These are phyloP conservation scores for Crotalaria pallida DNA, from an alignment of 306 rosid genomes.

Conservation along the genomic window DNA sequence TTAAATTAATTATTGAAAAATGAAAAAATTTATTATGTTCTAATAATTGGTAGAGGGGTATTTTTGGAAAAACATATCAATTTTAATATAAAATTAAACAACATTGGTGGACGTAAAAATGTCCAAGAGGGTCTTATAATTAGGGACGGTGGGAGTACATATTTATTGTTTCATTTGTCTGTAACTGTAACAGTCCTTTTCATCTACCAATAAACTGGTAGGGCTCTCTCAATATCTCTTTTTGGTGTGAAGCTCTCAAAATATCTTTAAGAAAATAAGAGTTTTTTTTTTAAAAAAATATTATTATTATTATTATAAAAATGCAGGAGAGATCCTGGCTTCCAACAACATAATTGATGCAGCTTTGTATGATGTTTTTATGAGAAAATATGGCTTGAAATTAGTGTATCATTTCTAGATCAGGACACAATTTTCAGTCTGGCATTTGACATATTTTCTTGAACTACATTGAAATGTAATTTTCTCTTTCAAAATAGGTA, in stretches of 20 bases:
- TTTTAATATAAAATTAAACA: too few relatives aligned
- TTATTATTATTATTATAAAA: neutral
- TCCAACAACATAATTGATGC: neutral
- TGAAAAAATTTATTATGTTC: too few relatives aligned
- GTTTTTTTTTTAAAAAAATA: too few relatives aligned
- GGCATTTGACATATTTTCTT: neutral
- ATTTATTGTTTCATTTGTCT: conserved; percentile 12
- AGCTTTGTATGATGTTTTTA: neutral
- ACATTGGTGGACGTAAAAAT: too few relatives aligned
- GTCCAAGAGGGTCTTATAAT: too few relatives aligned
- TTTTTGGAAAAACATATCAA: too few relatives aligned
- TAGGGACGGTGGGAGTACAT: too few relatives aligned
- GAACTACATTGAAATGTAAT: neutral
- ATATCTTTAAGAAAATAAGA: too few relatives aligned
- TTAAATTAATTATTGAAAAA: too few relatives aligned
- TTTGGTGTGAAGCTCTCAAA: too few relatives aligned
- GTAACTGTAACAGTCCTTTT: neutral
- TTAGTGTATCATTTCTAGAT: neutral
- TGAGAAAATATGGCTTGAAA: neutral
- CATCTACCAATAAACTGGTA: neutral
- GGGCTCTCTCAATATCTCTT: neutral
- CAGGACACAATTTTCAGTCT: neutral
- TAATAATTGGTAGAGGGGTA: too few relatives aligned
- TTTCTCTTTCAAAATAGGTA: neutral
- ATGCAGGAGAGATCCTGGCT: neutral